Conservation (phyloP, 2,329 filamentous ascomycete species). For the Geosmithia putterillii region DNA sequence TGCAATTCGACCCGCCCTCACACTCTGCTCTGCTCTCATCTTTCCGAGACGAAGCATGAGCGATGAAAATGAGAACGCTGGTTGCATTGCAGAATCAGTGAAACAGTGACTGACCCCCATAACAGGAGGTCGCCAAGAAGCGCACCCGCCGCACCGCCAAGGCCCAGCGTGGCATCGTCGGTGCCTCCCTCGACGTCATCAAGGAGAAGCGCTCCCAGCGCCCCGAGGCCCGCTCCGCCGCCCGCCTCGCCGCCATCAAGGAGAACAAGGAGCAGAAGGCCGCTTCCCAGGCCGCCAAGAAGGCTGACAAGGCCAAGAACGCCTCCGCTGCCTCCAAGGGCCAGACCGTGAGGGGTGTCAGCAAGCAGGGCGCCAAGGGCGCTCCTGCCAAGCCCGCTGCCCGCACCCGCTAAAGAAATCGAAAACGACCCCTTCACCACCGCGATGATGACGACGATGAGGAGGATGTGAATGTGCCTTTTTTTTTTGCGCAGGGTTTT, state of each 20-base stretch:
- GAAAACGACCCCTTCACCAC: no score
- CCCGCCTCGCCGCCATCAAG: constrained; percentile 83
- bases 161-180: constrained; percentile 96
- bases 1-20: no score
- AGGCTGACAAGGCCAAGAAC: constrained; percentile 97
- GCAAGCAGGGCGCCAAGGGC: constrained; percentile 97
- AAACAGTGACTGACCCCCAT: constrained; percentile 24
- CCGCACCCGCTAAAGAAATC: constrained; percentile 56
- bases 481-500: constrained; percentile 28
- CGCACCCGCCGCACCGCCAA: constrained; percentile 96
- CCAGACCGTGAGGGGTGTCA: constrained; percentile 66
- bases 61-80: not conserved
- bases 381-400: constrained; percentile 73
- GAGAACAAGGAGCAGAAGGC: constrained; percentile 98
- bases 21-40: no score
- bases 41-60: not conserved
- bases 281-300: constrained; percentile 80
- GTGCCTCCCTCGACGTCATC: constrained; percentile 98
- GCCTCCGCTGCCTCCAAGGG: constrained; percentile 65
- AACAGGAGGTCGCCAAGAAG: constrained; percentile 99
- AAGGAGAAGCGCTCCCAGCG: constrained; percentile 95
- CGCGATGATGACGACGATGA: no score
- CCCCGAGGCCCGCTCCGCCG: constrained; percentile 89
- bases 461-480: constrained; percentile 20
- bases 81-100: not conserved